Base-by-base conservation (phyloP, 257 asterid genomes). In the Phtheirospermum japonicum region DNA sequence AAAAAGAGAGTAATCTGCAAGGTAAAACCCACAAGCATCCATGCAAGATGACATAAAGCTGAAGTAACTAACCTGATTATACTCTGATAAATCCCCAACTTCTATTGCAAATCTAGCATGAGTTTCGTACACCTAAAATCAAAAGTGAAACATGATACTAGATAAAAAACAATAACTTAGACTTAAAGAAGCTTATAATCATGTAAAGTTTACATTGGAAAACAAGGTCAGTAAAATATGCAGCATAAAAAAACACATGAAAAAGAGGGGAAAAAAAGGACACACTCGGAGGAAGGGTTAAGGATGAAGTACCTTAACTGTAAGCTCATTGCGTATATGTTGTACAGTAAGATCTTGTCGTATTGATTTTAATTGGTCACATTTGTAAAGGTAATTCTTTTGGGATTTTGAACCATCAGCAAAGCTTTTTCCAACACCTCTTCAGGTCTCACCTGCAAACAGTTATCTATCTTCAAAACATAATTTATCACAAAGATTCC, bases 291-390 rank as follows among this genome's bases (percentile, higher is more conserved):
- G 53, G 76, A 58, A 33, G 54, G 42, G 67, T 61, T 58, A 53
- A 66, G 45, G 33, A 39, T 40, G 13, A 43, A 43, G 50, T 80
- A 93, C 99, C 97, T 85, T 93, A 6, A 74, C 99, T 33, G 99
- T 93, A 31, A 93, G 80, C 83, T 85, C 95, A 50, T 93, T 93
- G 61, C 86, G 84, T 73, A 93, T 85, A 68, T 57, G 99, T 67
- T 93, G 99, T 42, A 93, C 99, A 43, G 99, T 93, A 71, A 93
- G 94, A 81, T 93, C 99, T 76, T 93, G 99, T 31, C 99, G 78
- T 72, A 93, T 93, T n/a, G 97, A 89, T 82, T 93, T 93, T 81
- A 93, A 74, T 76, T 93, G 99, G 75, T 93, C 99, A 50, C 99
- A 89, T 80, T 85, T 93, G 80, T 81, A 93, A 42, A 87, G 90